These are phyloP conservation scores for Bathelium albidoporum DNA, from an alignment of 495 filamentous ascomycete species.

Conservation along the genomic window DNA sequence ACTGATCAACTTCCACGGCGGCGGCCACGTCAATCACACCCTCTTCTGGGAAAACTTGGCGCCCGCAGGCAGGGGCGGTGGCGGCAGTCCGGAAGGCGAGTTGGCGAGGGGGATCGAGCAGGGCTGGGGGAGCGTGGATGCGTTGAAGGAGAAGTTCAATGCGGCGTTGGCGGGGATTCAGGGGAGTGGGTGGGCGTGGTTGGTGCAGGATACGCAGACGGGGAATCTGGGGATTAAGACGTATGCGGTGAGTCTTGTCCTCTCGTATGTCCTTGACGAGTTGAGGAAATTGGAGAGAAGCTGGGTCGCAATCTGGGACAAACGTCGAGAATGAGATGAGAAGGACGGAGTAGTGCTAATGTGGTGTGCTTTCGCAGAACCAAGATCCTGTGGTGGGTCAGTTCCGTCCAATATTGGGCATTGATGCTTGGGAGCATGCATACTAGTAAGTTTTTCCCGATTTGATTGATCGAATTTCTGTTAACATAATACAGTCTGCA, in stretches of 20 bases:
- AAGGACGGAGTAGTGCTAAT: slow-evolving; percentile 3
- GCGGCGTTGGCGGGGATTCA: slow-evolving; percentile 76
- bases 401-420: slow-evolving; percentile 75
- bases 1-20: slow-evolving; percentile 92
- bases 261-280: neutral
- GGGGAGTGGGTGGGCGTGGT: slow-evolving; percentile 91
- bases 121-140: slow-evolving; percentile 63
- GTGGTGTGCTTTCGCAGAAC: slow-evolving; percentile 39
- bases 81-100: slow-evolving; percentile 60
- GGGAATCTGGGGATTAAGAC: slow-evolving; percentile 64
- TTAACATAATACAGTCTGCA: slow-evolving; percentile 51
- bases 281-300: too few species aligned
- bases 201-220: slow-evolving; percentile 76
- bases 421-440: slow-evolving; percentile 96
- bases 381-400: slow-evolving; percentile 90
- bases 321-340: too few species aligned
- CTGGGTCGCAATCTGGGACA: too few species aligned
- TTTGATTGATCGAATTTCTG: neutral
- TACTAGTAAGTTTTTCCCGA: slow-evolving; percentile 47
- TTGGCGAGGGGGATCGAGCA: slow-evolving; percentile 62
- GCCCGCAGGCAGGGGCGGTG: slow-evolving; percentile 59
- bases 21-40: slow-evolving; percentile 81
- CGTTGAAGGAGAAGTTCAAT: slow-evolving; percentile 69
- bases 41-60: slow-evolving; percentile 92
- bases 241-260: slow-evolving; percentile 46